Percentiles rank a stretch among this genome's conserved stretches.
Evolutionary conservation across 2,329 filamentous ascomycete genomes (phyloP).

Genomic region (Aureobasidium sp.): DNA sequence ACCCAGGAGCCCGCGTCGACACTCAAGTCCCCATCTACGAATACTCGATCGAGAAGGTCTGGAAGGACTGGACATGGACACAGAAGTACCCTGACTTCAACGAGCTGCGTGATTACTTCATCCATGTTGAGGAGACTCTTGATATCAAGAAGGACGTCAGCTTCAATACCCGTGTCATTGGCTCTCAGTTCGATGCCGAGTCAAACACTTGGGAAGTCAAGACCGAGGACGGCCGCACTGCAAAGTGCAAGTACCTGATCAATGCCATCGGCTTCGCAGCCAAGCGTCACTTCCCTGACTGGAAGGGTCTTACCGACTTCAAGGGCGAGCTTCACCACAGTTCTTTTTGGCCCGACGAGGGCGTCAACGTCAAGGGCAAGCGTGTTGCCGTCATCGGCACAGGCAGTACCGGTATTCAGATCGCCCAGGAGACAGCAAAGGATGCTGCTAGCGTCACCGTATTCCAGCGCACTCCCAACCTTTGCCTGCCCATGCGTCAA

Average conservation of each 20-base stretch:
- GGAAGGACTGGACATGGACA: slow-evolving; percentile 48
- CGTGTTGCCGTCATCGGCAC: slow-evolving; percentile 36
- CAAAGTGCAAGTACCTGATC: slow-evolving; percentile 30
- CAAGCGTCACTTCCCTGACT: slow-evolving; percentile 31
- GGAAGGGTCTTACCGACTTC: slow-evolving; percentile 30
- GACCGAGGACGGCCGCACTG: slow-evolving; percentile 44
- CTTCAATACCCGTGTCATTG: slow-evolving; percentile 49
- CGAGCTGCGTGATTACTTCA: slow-evolving; percentile 50
- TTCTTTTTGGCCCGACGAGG: slow-evolving; percentile 31
- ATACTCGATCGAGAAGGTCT: slow-evolving; percentile 40
- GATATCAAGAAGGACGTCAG: slow-evolving; percentile 49
- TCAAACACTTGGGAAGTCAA: slow-evolving; percentile 43
- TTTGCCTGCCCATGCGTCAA: slow-evolving; percentile 54
- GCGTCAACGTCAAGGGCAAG: slow-evolving; percentile 29
- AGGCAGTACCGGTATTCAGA: slow-evolving; percentile 36
- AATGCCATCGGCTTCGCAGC: slow-evolving; percentile 33
- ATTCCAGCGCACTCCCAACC: slow-evolving; percentile 60
- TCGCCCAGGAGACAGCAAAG: slow-evolving; percentile 27
- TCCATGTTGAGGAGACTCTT: slow-evolving; percentile 51
- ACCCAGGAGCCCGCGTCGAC: slow-evolving; percentile 41
- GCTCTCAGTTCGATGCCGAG: slow-evolving; percentile 44
- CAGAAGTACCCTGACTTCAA: slow-evolving; percentile 25
- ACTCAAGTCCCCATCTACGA: slow-evolving; percentile 41
- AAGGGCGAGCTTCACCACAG: slow-evolving; percentile 34
- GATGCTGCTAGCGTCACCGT: slow-evolving; percentile 41